Evolutionary conservation across 495 filamentous ascomycete genomes (phyloP).

Genomic region (Talaromyces liani): DNA sequence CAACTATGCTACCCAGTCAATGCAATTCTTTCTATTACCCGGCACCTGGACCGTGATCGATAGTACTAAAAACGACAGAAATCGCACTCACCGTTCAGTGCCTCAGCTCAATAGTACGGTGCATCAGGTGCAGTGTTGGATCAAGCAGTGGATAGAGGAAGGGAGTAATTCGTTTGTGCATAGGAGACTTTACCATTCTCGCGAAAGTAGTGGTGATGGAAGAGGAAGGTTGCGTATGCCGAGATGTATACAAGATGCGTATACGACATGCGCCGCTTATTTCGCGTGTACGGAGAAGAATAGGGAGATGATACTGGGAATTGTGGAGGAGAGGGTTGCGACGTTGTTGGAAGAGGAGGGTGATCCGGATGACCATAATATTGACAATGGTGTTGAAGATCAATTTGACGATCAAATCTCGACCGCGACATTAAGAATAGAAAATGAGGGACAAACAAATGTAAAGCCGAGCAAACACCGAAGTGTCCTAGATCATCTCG

Average conservation of each 20-base stretch:
- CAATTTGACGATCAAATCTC: not conserved
- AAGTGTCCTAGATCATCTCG: constrained; percentile 27
- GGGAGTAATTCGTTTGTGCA: constrained; percentile 7
- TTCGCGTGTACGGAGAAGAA: constrained; percentile 2
- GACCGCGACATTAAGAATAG: not conserved
- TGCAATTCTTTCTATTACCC: not conserved
- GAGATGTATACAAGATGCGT: constrained; percentile 8
- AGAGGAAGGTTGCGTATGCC: not conserved
- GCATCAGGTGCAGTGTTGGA: not conserved
- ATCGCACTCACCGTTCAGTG: not conserved
- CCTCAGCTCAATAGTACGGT: not conserved
- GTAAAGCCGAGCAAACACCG: constrained; percentile 1
- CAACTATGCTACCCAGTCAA: not conserved
- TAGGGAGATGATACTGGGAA: constrained; percentile 1
- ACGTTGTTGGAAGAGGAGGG: constrained; percentile 24
- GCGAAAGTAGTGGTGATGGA: not conserved
- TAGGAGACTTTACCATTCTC: not conserved
- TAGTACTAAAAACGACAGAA: not conserved
- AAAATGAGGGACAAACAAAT: not conserved
- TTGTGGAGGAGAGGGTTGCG: constrained; percentile 4
- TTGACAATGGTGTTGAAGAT: not conserved
- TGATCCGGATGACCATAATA: not conserved
- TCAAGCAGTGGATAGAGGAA: constrained; percentile 6
- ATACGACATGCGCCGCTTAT: constrained; percentile 1
- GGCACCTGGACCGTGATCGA: not conserved